These are phyloP conservation scores for Fusarium sp. DNA, from an alignment of 2,329 filamentous ascomycete genomes.

Conservation along the genomic window DNA sequence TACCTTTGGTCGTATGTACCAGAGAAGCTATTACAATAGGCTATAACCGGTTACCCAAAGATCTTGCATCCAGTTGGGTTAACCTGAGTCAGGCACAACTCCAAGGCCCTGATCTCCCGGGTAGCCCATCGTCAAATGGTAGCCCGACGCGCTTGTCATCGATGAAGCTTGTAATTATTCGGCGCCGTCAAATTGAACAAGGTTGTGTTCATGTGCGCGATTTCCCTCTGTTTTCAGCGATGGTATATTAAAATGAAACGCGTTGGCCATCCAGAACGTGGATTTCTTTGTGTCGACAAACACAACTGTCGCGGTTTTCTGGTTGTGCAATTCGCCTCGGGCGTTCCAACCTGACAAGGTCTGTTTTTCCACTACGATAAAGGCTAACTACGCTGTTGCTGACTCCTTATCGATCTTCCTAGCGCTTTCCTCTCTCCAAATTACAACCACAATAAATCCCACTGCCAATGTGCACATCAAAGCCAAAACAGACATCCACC, in stretches of 20 bases:
- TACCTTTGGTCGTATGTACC: slow-evolving; percentile 1
- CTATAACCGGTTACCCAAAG: fast-evolving
- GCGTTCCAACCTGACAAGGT: too few species aligned
- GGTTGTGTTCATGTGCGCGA: background rate
- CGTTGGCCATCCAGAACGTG: fast-evolving
- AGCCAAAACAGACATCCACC: slow-evolving; percentile 5
- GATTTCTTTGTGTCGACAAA: too few species aligned
- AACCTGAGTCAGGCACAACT: background rate
- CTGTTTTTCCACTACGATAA: too few species aligned
- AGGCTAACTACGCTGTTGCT: background rate
- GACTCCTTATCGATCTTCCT: fast-evolving
- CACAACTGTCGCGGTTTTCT: too few species aligned
- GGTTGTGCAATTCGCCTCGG: too few species aligned
- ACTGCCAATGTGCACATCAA: slow-evolving; percentile 5
- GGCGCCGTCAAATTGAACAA: background rate
- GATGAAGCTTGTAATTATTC: background rate
- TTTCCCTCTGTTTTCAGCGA: background rate
- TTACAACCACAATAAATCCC: background rate
- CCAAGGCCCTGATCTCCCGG: background rate
- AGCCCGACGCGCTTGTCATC: background rate
- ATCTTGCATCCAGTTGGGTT: fast-evolving
- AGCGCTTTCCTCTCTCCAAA: background rate
- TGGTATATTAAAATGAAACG: too few species aligned
- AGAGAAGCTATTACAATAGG: fast-evolving
- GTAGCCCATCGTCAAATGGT: background rate